phyloP scores from a whole-genome alignment of 1,139 yeast species.

The Kodamaea alishanica region DNA sequence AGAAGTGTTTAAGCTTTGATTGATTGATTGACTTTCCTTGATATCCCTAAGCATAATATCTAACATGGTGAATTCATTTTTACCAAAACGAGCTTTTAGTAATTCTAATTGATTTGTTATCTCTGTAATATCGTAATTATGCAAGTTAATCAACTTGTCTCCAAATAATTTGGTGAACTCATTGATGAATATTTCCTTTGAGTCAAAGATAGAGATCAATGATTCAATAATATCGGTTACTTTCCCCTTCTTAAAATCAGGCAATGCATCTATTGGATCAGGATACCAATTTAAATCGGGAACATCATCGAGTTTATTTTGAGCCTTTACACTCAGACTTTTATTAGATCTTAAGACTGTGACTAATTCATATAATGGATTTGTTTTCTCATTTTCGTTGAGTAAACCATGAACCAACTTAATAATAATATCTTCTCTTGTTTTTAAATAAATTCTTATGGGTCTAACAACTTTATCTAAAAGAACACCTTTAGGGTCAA shows the following conservation, averaged over 20 bases:
- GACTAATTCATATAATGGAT: constrained; percentile 49
- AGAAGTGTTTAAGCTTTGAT: constrained; percentile 22
- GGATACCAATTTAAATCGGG: constrained; percentile 71
- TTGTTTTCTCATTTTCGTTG: constrained; percentile 36
- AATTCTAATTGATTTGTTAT: constrained; percentile 45
- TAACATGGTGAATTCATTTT: constrained; percentile 57
- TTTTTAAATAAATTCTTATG: constrained; percentile 59
- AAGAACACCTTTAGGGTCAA: constrained; percentile 88
- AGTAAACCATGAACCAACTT: constrained; percentile 72
- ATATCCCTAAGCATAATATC: constrained; percentile 88
- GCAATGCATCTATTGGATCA: constrained; percentile 89
- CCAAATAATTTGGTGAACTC: constrained; percentile 72
- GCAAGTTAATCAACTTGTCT: constrained; percentile 48
- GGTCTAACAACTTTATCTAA: constrained; percentile 76
- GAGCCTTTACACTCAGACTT: not conserved
- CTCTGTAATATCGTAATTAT: constrained; percentile 43
- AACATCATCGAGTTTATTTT: constrained; percentile 20
- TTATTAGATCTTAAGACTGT: constrained; percentile 39
- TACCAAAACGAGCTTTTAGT: constrained; percentile 66
- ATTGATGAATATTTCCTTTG: constrained; percentile 66
- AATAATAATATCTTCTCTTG: constrained; percentile 69
- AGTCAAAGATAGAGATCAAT: constrained; percentile 71
- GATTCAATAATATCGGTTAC: constrained; percentile 69
- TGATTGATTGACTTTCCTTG: constrained; percentile 44
- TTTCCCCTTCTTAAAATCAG: constrained; percentile 70